Evolutionary conservation across 805 yeast genomes (phyloP).

Genomic region (Ogataea nitratoaversa): DNA sequence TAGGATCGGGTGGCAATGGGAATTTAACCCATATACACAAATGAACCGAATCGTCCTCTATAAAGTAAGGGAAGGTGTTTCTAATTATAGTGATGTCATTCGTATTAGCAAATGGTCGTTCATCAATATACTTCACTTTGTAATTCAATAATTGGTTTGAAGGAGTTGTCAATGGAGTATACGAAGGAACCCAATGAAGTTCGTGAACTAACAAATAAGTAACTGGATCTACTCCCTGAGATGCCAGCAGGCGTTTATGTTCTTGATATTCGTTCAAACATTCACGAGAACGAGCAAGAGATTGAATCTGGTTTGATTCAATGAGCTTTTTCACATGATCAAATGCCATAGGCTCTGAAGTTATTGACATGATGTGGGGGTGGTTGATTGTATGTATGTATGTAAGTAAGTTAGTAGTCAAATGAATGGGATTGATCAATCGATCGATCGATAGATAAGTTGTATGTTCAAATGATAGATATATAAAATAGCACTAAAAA

Average conservation of each 20-base stretch:
- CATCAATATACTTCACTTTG: slow-evolving; percentile 28
- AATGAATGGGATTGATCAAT: too few relatives aligned
- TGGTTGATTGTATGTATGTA: background rate
- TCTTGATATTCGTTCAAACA: slow-evolving; percentile 40
- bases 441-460: too few relatives aligned
- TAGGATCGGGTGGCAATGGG: slow-evolving; percentile 47
- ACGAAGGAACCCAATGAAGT: slow-evolving; percentile 44
- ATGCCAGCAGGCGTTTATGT: slow-evolving; percentile 40
- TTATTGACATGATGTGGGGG: slow-evolving; percentile 10
- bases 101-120: slow-evolving; percentile 37
- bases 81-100: slow-evolving; percentile 41
- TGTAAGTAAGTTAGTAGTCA: too few relatives aligned
- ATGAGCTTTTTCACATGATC: slow-evolving; percentile 36
- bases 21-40: slow-evolving; percentile 66
- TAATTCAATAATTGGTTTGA: slow-evolving; percentile 12
- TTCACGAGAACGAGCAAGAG: slow-evolving; percentile 44
- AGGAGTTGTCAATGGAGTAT: slow-evolving; percentile 14
- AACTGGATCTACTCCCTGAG: slow-evolving; percentile 37
- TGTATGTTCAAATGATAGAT: too few relatives aligned
- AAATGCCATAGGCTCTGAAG: slow-evolving; percentile 43
- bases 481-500: too few relatives aligned
- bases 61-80: slow-evolving; percentile 68
- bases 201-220: slow-evolving; percentile 45
- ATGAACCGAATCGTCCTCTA: slow-evolving; percentile 49
- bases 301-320: slow-evolving; percentile 38